Percentiles rank a stretch among this genome's conserved stretches.
phyloP scores from a whole-genome alignment of 768 basidiomycete species.

The Phaeotremella skinneri region DNA sequence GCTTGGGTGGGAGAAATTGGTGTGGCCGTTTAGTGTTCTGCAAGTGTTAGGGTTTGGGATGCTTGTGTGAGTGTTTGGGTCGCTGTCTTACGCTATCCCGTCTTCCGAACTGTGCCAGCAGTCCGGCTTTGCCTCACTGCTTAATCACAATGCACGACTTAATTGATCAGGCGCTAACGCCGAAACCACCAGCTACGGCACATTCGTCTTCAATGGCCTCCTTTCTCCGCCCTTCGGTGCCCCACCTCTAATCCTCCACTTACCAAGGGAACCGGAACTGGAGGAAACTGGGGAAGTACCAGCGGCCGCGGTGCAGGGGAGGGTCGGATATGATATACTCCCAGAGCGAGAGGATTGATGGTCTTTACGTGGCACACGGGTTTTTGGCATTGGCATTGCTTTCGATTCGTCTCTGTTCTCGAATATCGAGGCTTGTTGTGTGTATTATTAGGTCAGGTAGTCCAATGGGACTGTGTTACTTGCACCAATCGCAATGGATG shows the following conservation, averaged over 20 bases:
- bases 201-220: constrained; percentile 90
- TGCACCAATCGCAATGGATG: too few species aligned
- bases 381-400: too few species aligned
- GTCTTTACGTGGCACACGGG: constrained; percentile 2
- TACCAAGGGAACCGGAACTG: constrained; percentile 64
- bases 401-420: too few species aligned
- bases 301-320: constrained; percentile 64
- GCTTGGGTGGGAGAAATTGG: constrained; percentile 83
- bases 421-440: neutral
- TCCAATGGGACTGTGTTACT: too few species aligned
- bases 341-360: constrained; percentile 25
- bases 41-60: constrained; percentile 82
- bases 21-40: constrained; percentile 75
- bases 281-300: constrained; percentile 84
- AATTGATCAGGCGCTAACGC: constrained; percentile 8
- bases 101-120: too few species aligned
- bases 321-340: constrained; percentile 77
- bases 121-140: constrained; percentile 7
- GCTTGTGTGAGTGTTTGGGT: constrained; percentile 77
- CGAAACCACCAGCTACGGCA: constrained; percentile 67
- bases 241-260: constrained; percentile 54
- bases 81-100: too few species aligned
- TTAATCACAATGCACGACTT: constrained; percentile 17
- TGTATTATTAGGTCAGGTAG: too few species aligned
- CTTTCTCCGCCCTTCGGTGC: constrained; percentile 66